phyloP scores from a whole-genome alignment of 2,329 filamentous ascomycete species.

The Fusarium tupiense region DNA sequence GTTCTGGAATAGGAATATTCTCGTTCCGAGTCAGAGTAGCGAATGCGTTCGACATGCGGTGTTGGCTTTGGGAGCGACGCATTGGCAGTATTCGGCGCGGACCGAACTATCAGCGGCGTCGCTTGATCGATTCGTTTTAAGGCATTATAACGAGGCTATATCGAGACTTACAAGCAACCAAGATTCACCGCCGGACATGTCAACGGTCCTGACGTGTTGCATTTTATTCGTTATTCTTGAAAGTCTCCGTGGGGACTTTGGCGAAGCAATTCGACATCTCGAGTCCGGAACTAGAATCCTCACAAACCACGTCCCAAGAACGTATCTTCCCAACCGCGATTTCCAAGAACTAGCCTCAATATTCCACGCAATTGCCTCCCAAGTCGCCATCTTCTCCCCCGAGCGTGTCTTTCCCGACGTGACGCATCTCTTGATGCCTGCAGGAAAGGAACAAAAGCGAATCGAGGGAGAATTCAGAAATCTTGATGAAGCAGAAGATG shows the following conservation, averaged over 20 bases:
- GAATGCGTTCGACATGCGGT: neutral
- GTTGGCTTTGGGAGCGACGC: neutral
- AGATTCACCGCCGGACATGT: neutral
- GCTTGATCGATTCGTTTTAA: neutral
- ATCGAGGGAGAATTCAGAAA: neutral
- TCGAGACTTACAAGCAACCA: neutral
- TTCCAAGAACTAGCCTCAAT: neutral
- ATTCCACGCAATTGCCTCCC: slow-evolving; percentile 2
- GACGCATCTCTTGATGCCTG: neutral
- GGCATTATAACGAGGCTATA: slow-evolving; percentile 5
- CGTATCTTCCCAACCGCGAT: neutral
- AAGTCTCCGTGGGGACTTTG: slow-evolving; percentile 5
- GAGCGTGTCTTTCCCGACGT: slow-evolving; percentile 5
- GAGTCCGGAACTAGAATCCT: slow-evolving; percentile 3
- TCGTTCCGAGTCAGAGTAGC: neutral
- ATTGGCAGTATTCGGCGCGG: neutral
- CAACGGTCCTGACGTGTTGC: neutral
- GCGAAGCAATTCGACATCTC: slow-evolving; percentile 9
- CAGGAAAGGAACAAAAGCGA: neutral
- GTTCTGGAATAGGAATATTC: neutral
- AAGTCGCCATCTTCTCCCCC: slow-evolving; percentile 1
- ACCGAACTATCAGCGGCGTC: neutral
- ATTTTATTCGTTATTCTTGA: slow-evolving; percentile 1
- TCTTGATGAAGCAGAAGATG: slow-evolving; percentile 4
- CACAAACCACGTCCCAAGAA: neutral